Evolutionary conservation across 768 basidiomycete genomes (phyloP), one percentile per base, ranked within the genome.

Genomic region (Psilocybe subaeruginosa): DNA sequence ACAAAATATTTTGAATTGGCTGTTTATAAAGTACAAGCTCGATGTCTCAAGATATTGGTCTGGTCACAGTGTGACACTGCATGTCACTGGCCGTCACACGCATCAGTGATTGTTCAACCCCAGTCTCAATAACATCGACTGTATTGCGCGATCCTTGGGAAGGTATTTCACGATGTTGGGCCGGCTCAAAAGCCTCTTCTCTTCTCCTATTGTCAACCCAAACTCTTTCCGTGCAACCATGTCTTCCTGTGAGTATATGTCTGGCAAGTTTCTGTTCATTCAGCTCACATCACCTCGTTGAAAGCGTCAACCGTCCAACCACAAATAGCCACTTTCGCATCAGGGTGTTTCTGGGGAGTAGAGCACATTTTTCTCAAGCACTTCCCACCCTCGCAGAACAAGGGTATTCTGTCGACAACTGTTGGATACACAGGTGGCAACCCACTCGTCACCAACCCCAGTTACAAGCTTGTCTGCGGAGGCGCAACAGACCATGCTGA

Each of bases 401-500:
- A 89, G 74, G 91, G 92, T 9, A 89, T 93, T 54, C 66, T 92
- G 48, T 85, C 85, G 68, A 91, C 89, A 1, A 70, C 82, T 14
- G 93, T 95, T 3, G 93, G 93, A 30, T 94, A 91, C 73, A 93
- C 89, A 0, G 92, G 92, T 3, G 92, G 91, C 16, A 82, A 84
- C 62, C 74, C 77, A 0, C 75, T 79, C 11, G 79, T 78, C 17
- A 73, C 68, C 54, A 80, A 84, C 56, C 93, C 93, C 0, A 78
- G 75, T 54, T 98, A 98, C 72, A 73, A 77, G 35, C 76, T 84
- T 31, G 95, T 99, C 27, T 96, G 96, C 73, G 72, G 79, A 2
- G 96, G 95, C 1, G 68, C 76, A 23, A 98, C 97, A 3, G 84
- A 88, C 50, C 95, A 97, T 72, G 97, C 97, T 0, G 97, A 98